Evolutionary conservation across 1,284 basidiomycete genomes (phyloP).

Genomic region (Gomphus bonarii): DNA sequence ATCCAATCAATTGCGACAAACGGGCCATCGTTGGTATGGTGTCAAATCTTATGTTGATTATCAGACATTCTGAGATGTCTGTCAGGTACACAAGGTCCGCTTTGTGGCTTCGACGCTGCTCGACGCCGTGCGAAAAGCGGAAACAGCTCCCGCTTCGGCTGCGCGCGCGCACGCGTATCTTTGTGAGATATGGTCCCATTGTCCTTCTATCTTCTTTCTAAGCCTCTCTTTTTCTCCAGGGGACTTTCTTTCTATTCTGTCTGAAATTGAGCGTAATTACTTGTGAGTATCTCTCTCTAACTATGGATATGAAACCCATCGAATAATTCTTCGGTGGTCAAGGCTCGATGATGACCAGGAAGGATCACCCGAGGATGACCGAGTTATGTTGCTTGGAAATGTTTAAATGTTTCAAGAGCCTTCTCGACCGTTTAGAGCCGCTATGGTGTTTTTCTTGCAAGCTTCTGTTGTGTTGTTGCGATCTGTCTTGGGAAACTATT

Average conservation of each 20-base stretch:
- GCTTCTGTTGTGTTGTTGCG: not conserved
- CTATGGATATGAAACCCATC: not conserved
- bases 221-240: conserved; percentile 31
- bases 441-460: not conserved
- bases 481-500: not conserved
- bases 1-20: conserved; percentile 84
- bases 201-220: conserved; percentile 10
- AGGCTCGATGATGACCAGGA: conserved; percentile 70
- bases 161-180: conserved; percentile 72
- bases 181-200: conserved; percentile 36
- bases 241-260: conserved; percentile 83
- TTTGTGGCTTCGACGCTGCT: conserved; percentile 82
- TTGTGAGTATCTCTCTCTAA: conserved; percentile 39
- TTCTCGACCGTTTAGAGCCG: no score
- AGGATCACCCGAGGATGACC: conserved; percentile 35
- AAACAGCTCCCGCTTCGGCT: conserved; percentile 64
- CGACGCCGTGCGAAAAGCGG: conserved; percentile 74
- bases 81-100: conserved; percentile 74
- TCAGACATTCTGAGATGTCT: not conserved
- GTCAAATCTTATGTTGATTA: not conserved
- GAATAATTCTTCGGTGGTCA: conserved; percentile 15
- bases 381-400: not conserved
- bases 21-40: conserved; percentile 57
- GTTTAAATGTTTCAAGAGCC: no score
- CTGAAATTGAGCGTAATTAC: conserved; percentile 82